phyloP scores from a whole-genome alignment of 768 basidiomycete genomes.

The Heimioporus sp. region DNA sequence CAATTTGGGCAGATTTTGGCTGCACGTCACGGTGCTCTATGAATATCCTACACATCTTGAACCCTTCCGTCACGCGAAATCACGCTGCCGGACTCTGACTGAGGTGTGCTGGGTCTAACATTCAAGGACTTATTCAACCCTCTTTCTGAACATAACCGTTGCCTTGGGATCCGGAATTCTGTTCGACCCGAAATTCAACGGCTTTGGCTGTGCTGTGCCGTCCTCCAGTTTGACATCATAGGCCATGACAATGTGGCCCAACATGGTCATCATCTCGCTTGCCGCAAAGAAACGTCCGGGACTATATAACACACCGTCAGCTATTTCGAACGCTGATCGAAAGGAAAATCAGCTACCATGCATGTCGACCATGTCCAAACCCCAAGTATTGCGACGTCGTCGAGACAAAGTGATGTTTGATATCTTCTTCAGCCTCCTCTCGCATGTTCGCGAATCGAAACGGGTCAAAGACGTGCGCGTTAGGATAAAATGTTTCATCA shows the following conservation, averaged over 20 bases:
- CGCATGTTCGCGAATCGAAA: constrained; percentile 46
- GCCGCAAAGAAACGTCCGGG: constrained; percentile 43
- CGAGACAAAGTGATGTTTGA: constrained; percentile 35
- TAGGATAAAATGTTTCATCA: constrained; percentile 26
- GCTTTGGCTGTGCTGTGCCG: neutral
- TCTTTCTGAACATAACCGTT: constrained; percentile 13
- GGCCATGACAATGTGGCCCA: constrained; percentile 41
- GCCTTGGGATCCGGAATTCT: neutral
- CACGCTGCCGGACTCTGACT: too few relatives aligned
- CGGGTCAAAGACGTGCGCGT: constrained; percentile 41
- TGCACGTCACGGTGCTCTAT: too few relatives aligned
- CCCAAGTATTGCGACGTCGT: constrained; percentile 32
- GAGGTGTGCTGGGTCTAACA: too few relatives aligned
- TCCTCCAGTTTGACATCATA: constrained; percentile 19
- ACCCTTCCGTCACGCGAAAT: too few relatives aligned
- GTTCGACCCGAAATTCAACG: neutral
- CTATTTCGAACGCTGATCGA: too few relatives aligned
- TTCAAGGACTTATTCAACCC: neutral
- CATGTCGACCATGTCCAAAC: constrained; percentile 36
- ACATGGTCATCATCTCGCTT: constrained; percentile 42
- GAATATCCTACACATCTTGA: too few relatives aligned
- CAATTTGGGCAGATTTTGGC: too few relatives aligned
- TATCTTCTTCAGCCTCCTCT: constrained; percentile 29
- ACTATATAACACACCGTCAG: neutral
- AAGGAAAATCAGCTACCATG: constrained; percentile 15